Evolutionary conservation across 225 moss, liverwort and hornwort species (phyloP).

Genomic region (Polytrichum formosum): DNA sequence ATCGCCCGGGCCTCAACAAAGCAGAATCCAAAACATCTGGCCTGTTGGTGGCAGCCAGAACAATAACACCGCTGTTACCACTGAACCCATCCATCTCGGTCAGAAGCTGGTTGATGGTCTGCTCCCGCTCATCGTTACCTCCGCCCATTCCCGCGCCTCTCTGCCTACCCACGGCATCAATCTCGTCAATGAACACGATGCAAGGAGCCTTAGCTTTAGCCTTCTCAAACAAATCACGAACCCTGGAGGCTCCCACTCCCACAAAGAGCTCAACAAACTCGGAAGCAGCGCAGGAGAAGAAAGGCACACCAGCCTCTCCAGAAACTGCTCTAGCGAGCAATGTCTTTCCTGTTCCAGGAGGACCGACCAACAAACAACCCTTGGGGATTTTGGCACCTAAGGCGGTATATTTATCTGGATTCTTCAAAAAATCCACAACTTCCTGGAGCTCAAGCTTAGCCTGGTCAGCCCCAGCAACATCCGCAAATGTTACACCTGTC

Average conservation of each 20-base stretch:
- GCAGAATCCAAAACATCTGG: constrained; percentile 38
- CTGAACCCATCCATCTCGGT: constrained; percentile 41
- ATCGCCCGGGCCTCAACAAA: constrained; percentile 27
- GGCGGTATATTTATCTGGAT: constrained; percentile 26
- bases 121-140: constrained; percentile 33
- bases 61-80: constrained; percentile 31
- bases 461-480: constrained; percentile 35
- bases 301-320: constrained; percentile 29
- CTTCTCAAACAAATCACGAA: constrained; percentile 39
- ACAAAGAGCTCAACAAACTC: constrained; percentile 36
- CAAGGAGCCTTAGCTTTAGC: constrained; percentile 37
- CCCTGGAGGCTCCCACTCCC: constrained; percentile 32
- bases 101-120: constrained; percentile 35
- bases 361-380: constrained; percentile 34
- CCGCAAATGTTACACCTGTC: constrained; percentile 29
- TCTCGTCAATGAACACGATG: constrained; percentile 41
- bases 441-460: constrained; percentile 35
- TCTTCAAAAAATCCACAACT: constrained; percentile 39
- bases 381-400: constrained; percentile 35
- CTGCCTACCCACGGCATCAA: constrained; percentile 37
- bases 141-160: constrained; percentile 36
- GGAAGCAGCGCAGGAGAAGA: constrained; percentile 34
- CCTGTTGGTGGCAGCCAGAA: constrained; percentile 36
- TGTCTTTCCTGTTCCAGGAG: constrained; percentile 34
- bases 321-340: constrained; percentile 32